Percentiles rank a stretch among this genome's conserved stretches.
Evolutionary conservation across 768 basidiomycete species (phyloP).

Genomic region (Megacollybia marginata): DNA sequence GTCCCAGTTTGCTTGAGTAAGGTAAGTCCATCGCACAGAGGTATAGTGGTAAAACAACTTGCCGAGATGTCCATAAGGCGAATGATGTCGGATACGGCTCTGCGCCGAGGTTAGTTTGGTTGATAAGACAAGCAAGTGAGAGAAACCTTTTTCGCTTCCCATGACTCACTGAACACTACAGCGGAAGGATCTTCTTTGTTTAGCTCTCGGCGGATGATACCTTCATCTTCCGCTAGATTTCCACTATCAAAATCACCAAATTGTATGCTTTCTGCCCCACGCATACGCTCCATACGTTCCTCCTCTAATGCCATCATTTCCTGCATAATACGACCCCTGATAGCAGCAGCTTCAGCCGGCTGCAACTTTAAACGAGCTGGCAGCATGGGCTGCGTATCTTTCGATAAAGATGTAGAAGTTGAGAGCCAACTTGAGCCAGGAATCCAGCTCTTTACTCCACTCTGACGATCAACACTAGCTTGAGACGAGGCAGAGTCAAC

Average conservation of each 20-base stretch:
- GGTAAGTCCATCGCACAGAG: not conserved
- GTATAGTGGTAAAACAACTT: constrained; percentile 15
- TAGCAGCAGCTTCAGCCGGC: constrained; percentile 78
- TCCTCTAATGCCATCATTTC: constrained; percentile 98
- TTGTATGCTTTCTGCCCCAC: constrained; percentile 52
- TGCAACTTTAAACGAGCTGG: constrained; percentile 63
- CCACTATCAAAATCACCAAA: constrained; percentile 43
- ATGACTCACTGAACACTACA: constrained; percentile 92
- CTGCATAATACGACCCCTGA: constrained; percentile 93
- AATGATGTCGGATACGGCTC: constrained; percentile 87
- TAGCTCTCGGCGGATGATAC: constrained; percentile 86
- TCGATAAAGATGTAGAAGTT: constrained; percentile 12
- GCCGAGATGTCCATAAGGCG: constrained; percentile 95
- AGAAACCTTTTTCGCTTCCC: constrained; percentile 83
- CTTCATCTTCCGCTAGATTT: constrained; percentile 84
- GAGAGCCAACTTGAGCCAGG: constrained; percentile 49
- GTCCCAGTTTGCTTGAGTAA: constrained; percentile 61
- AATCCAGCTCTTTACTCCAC: constrained; percentile 39
- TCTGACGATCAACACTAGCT: constrained; percentile 6
- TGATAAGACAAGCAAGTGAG: not conserved
- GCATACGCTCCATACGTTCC: constrained; percentile 93
- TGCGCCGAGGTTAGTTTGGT: constrained; percentile 15
- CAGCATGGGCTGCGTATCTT: constrained; percentile 12
- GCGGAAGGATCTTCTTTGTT: constrained; percentile 96
- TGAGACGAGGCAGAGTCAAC: constrained; percentile 14